Conservation (phyloP, 23 red algal species). For the Cyanidium caldarium region DNA sequence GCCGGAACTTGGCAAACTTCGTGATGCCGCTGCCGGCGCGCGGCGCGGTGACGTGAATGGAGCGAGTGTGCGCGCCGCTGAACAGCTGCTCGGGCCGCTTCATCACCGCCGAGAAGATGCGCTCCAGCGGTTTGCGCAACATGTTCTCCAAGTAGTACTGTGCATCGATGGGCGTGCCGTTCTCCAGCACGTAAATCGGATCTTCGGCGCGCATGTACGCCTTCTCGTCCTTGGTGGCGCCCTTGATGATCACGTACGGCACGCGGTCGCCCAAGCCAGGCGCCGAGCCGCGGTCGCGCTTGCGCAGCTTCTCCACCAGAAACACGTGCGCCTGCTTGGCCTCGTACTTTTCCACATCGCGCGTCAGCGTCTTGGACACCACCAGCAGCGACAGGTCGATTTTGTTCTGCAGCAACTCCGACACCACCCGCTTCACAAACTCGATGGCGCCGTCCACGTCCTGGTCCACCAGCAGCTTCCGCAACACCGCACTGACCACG, state of each 20-base stretch:
- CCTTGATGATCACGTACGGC: slow-evolving; percentile 79
- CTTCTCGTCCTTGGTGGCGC: slow-evolving; percentile 37
- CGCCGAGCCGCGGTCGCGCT: slow-evolving; percentile 66
- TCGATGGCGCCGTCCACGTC: slow-evolving; percentile 58
- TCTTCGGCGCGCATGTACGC: slow-evolving; percentile 87
- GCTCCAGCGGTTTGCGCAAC: slow-evolving; percentile 89
- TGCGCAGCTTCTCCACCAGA: slow-evolving; percentile 75
- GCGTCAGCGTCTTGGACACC: slow-evolving; percentile 73
- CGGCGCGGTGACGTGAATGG: slow-evolving; percentile 55
- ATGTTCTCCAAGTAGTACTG: slow-evolving; percentile 97
- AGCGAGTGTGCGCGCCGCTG: slow-evolving; percentile 76
- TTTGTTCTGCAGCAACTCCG: slow-evolving; percentile 85
- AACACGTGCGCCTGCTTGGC: slow-evolving; percentile 79
- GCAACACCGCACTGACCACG: slow-evolving; percentile 56
- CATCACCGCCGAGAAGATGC: slow-evolving; percentile 86
- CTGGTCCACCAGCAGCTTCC: slow-evolving; percentile 57
- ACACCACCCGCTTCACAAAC: slow-evolving; percentile 68
- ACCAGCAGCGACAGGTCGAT: slow-evolving; percentile 93
- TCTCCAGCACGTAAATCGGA: slow-evolving; percentile 76
- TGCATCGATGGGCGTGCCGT: slow-evolving; percentile 80
- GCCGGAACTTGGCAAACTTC: slow-evolving; percentile 52
- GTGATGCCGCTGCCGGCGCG: slow-evolving; percentile 37
- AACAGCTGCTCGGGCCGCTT: slow-evolving; percentile 33
- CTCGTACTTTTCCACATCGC: slow-evolving; percentile 59
- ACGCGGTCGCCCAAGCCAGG: slow-evolving; percentile 86